A percentile compares a stretch with the other conserved stretches of the same genome.
Conservation (phyloP, 179 eudicot genomes). For the Corrigiola litoralis region DNA sequence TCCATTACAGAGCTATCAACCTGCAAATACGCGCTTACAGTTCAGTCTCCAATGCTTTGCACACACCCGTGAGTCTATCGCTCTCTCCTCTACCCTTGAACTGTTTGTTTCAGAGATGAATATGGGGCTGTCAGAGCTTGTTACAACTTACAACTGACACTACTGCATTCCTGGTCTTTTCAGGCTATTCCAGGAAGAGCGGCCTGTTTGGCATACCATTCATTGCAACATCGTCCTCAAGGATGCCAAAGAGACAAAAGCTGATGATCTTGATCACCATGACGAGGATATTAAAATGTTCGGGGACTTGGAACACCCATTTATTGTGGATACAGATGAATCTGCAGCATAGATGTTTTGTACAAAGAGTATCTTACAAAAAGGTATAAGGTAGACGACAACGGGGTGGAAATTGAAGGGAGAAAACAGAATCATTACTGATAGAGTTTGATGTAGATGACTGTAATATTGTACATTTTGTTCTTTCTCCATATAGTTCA, state of each 20-base stretch:
- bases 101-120: background rate
- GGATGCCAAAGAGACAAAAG: conserved; percentile 40
- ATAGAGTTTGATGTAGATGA: background rate
- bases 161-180: background rate
- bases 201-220: conserved; percentile 76
- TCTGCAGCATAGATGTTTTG: conserved; percentile 35
- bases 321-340: conserved; percentile 29
- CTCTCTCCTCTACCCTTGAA: background rate
- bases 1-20: conserved; percentile 88
- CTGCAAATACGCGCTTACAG: conserved; percentile 89
- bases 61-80: conserved; percentile 72
- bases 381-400: too few relatives aligned
- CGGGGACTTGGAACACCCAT: conserved; percentile 32
- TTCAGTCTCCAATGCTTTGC: conserved; percentile 82
- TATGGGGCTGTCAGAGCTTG: background rate
- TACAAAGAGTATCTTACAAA: conserved; percentile 4
- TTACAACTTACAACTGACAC: background rate
- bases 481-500: background rate
- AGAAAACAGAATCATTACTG: too few relatives aligned
- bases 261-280: conserved; percentile 26
- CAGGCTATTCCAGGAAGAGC: conserved; percentile 91
- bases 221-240: conserved; percentile 66
- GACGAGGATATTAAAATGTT: conserved; percentile 49
- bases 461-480: conserved; percentile 15
- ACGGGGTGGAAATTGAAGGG: background rate